These are phyloP conservation scores for Pythium phragmiticola DNA, from an alignment of 352 stramenopile genomes.

Conservation along the genomic window DNA sequence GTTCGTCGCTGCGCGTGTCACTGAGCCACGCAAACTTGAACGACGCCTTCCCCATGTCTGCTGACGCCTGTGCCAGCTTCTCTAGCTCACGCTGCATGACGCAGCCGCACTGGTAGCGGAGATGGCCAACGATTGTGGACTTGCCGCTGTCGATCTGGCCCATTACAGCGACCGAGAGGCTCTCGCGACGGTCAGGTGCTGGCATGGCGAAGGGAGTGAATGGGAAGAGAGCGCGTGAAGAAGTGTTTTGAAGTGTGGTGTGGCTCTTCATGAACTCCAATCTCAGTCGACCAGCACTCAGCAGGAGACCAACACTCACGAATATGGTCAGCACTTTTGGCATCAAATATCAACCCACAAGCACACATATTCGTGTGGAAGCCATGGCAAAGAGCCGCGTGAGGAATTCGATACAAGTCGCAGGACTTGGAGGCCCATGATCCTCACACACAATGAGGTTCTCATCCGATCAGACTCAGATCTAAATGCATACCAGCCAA, in stretches of 20 bases:
- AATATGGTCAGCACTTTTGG: too few relatives aligned
- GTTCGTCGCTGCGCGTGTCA: slow-evolving; percentile 97
- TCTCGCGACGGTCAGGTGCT: too few relatives aligned
- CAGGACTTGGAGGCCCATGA: background rate
- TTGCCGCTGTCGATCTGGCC: slow-evolving; percentile 97
- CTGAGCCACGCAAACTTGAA: slow-evolving; percentile 99
- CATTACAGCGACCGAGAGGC: slow-evolving; percentile 90
- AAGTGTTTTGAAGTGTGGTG: background rate
- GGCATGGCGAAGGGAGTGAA: too few relatives aligned
- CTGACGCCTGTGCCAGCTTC: slow-evolving; percentile 95
- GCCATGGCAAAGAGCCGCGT: background rate
- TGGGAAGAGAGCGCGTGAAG: too few relatives aligned
- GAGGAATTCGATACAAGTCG: background rate
- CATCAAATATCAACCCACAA: background rate
- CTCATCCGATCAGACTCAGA: background rate
- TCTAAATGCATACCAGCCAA: slow-evolving; percentile 8
- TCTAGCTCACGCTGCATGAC: slow-evolving; percentile 98
- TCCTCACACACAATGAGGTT: background rate
- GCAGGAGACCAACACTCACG: background rate
- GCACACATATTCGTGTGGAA: background rate
- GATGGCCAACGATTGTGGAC: slow-evolving; percentile 96
- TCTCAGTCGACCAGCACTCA: background rate
- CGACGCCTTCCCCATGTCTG: slow-evolving; percentile 94
- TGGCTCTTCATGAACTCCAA: background rate
- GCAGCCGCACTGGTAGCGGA: slow-evolving; percentile 98